These are phyloP conservation scores for Phytophthora vignae DNA, from an alignment of 352 stramenopile species.

Conservation along the genomic window DNA sequence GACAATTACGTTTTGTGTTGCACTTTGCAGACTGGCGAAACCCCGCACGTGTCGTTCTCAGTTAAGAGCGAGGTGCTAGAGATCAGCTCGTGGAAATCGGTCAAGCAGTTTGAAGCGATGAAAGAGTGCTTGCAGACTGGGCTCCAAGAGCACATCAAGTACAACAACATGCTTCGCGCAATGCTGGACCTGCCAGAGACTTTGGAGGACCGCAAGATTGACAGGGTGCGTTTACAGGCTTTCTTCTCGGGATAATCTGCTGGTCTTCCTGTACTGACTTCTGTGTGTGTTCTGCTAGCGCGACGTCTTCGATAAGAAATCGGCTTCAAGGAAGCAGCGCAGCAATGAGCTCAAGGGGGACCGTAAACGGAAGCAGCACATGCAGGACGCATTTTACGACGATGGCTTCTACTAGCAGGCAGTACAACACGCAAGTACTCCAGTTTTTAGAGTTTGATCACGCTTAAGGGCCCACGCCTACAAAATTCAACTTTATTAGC, in stretches of 20 bases:
- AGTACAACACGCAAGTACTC: neutral
- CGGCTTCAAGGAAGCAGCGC: constrained; percentile 71
- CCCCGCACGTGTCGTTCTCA: constrained; percentile 77
- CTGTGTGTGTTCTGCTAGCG: constrained; percentile 43
- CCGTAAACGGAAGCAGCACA: constrained; percentile 77
- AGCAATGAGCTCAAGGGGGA: constrained; percentile 87
- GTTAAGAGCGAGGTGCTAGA: constrained; percentile 81
- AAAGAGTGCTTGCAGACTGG: constrained; percentile 77
- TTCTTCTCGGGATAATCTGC: neutral
- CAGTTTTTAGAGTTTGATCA: neutral
- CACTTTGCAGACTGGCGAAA: constrained; percentile 71
- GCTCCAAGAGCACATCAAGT: constrained; percentile 89
- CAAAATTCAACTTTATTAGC: neutral
- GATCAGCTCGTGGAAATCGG: constrained; percentile 79
- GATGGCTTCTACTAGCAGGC: constrained; percentile 40
- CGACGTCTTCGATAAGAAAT: constrained; percentile 88
- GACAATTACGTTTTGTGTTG: neutral
- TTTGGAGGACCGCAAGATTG: constrained; percentile 75
- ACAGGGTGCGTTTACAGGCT: constrained; percentile 59
- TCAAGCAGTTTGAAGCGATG: constrained; percentile 87
- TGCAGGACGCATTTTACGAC: constrained; percentile 79
- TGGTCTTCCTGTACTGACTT: neutral
- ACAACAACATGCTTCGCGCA: constrained; percentile 84
- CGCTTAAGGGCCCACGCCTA: neutral
- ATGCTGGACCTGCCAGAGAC: constrained; percentile 83